These are phyloP conservation scores for Neoscytalidium dimidiatum DNA, from an alignment of 2,329 filamentous ascomycete genomes.

Conservation along the genomic window DNA sequence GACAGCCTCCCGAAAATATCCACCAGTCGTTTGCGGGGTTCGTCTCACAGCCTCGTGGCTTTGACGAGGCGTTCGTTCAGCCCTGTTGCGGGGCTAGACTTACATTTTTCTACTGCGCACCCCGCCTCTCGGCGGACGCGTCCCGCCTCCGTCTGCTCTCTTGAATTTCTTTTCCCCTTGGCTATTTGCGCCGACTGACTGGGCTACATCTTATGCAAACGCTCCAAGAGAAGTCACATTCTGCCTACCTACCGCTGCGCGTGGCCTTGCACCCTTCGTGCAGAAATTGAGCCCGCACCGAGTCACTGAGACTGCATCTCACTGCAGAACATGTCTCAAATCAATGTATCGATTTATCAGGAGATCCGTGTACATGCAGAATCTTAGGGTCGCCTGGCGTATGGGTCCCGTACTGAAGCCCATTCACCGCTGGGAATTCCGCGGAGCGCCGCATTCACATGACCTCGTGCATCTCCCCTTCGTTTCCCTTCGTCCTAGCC, in stretches of 20 bases:
- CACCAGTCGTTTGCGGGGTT: neutral
- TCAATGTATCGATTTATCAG: neutral
- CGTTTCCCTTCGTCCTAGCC: neutral
- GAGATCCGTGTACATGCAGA: neutral
- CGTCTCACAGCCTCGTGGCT: constrained; percentile 12
- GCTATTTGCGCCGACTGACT: neutral
- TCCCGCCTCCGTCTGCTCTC: neutral
- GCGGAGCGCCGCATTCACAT: neutral
- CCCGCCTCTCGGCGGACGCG: neutral
- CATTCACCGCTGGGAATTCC: neutral
- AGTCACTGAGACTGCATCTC: neutral
- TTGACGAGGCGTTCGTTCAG: neutral
- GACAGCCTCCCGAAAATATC: constrained; percentile 10
- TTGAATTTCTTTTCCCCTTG: neutral
- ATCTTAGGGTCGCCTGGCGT: neutral
- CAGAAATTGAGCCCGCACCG: neutral
- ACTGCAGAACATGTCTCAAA: neutral
- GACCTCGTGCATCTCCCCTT: neutral
- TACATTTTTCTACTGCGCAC: neutral
- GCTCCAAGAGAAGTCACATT: neutral
- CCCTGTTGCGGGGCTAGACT: neutral
- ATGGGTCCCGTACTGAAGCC: neutral
- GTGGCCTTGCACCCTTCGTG: neutral
- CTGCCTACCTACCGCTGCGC: neutral
- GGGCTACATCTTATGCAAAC: no score